Percentiles rank a stretch among this genome's conserved stretches.
These are phyloP conservation scores for Tolypocladium guangdongense DNA, from an alignment of 2,329 filamentous ascomycete species.

Conservation along the genomic window DNA sequence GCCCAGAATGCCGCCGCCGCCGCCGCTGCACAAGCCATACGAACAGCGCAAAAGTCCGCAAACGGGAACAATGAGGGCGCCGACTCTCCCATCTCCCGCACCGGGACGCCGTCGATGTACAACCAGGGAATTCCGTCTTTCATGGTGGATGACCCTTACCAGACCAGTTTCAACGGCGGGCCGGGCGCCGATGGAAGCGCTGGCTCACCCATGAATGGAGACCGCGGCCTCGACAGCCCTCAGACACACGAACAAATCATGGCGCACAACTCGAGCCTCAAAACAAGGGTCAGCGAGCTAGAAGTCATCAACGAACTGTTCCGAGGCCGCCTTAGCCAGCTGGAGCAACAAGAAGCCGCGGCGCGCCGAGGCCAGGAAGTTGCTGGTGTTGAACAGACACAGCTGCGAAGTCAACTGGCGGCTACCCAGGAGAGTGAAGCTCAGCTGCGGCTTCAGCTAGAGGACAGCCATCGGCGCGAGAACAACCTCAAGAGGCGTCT, in stretches of 20 bases:
- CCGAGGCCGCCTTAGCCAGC: constrained; percentile 62
- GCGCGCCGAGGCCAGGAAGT: constrained; percentile 51
- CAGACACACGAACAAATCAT: constrained; percentile 73
- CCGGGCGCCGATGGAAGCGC: constrained; percentile 38
- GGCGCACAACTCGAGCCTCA: constrained; percentile 74
- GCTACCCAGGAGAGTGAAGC: constrained; percentile 27
- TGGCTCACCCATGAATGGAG: constrained; percentile 39
- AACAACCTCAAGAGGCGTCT: constrained; percentile 72
- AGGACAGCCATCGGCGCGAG: constrained; percentile 68
- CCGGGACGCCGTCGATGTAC: constrained; percentile 65
- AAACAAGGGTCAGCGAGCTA: constrained; percentile 88
- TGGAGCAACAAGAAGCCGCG: constrained; percentile 65
- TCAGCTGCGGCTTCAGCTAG: constrained; percentile 51
- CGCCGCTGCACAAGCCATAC: constrained; percentile 39
- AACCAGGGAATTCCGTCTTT: constrained; percentile 70
- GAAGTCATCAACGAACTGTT: constrained; percentile 89
- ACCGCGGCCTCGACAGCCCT: constrained; percentile 57
- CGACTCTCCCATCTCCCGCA: constrained; percentile 70
- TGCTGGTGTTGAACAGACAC: constrained; percentile 41
- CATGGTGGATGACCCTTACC: constrained; percentile 62
- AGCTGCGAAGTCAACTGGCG: constrained; percentile 46
- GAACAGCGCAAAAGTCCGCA: constrained; percentile 59
- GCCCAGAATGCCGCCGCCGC: constrained; percentile 40
- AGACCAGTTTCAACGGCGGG: constrained; percentile 28
- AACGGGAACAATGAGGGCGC: constrained; percentile 66